Percentiles rank a stretch among this genome's conserved stretches.
phyloP scores from a whole-genome alignment of 108 stramenopile genomes.

The Hondaea fermentalgiana region DNA sequence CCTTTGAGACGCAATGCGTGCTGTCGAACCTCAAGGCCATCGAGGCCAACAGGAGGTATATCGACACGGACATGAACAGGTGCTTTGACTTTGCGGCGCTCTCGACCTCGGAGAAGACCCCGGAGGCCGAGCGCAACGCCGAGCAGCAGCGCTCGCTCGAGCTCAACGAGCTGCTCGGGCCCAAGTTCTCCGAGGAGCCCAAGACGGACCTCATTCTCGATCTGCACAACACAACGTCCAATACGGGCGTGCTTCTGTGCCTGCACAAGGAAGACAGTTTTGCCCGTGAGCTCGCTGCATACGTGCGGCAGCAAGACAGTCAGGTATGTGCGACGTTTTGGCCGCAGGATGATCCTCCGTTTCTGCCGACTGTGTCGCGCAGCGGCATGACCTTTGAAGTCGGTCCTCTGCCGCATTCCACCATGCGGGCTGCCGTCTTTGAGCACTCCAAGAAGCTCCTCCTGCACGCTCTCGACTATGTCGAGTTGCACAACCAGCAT shows the following conservation, averaged over 20 bases:
- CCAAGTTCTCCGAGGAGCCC: conserved; percentile 47
- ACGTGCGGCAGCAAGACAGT: background rate
- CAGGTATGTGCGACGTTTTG: background rate
- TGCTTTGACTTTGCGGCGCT: conserved; percentile 52
- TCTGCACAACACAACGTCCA: conserved; percentile 68
- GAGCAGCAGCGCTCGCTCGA: conserved; percentile 61
- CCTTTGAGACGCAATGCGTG: conserved; percentile 44
- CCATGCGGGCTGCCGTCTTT: conserved; percentile 66
- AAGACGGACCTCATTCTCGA: conserved; percentile 60
- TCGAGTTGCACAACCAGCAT: conserved; percentile 41
- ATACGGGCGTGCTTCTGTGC: conserved; percentile 55
- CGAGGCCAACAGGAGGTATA: conserved; percentile 61
- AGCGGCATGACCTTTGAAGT: conserved; percentile 71
- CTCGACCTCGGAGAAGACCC: background rate
- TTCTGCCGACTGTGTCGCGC: conserved; percentile 55
- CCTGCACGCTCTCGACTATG: conserved; percentile 55
- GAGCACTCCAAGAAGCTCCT: conserved; percentile 59
- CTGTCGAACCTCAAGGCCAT: conserved; percentile 65
- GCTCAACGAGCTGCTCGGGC: conserved; percentile 59
- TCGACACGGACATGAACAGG: conserved; percentile 67
- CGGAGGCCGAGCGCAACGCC: background rate
- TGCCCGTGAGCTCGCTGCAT: background rate
- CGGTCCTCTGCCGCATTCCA: conserved; percentile 67
- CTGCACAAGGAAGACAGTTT: conserved; percentile 10
- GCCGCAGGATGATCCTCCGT: conserved; percentile 50